Conservation (phyloP, 441 rosid genomes). For the Capsella rubella region DNA sequence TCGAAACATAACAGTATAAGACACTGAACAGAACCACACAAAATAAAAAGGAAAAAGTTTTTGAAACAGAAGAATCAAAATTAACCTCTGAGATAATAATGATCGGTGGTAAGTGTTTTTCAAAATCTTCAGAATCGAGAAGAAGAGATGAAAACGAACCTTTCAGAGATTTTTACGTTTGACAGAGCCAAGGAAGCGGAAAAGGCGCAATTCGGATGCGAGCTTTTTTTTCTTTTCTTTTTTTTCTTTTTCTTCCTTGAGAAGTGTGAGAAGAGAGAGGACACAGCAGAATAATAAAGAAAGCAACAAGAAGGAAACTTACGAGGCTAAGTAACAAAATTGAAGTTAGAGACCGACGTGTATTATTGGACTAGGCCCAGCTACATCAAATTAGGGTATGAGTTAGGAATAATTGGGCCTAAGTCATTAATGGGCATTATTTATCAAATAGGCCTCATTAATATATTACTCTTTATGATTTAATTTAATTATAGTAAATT, state of each 20-base stretch:
- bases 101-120: not conserved
- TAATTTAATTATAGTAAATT: no score
- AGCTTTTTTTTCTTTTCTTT: not conserved
- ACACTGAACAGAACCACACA: not conserved
- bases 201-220: slow-evolving; percentile 25
- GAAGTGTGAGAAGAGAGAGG: not conserved
- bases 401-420: no score
- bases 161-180: slow-evolving; percentile 20
- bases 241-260: no score
- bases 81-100: not conserved
- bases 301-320: slow-evolving; percentile 29
- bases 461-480: no score
- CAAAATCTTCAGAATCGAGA: not conserved
- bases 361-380: no score
- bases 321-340: slow-evolving; percentile 33
- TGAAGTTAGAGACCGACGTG: no score
- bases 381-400: no score
- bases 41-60: not conserved
- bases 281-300: not conserved
- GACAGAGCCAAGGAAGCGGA: slow-evolving; percentile 24
- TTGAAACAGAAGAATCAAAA: not conserved
- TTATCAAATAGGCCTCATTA: no score
- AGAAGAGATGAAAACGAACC: slow-evolving; percentile 16
- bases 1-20: not conserved
- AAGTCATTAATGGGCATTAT: no score